Conservation (phyloP, 2,329 filamentous ascomycete species). For the Bipolaris victoriae region DNA sequence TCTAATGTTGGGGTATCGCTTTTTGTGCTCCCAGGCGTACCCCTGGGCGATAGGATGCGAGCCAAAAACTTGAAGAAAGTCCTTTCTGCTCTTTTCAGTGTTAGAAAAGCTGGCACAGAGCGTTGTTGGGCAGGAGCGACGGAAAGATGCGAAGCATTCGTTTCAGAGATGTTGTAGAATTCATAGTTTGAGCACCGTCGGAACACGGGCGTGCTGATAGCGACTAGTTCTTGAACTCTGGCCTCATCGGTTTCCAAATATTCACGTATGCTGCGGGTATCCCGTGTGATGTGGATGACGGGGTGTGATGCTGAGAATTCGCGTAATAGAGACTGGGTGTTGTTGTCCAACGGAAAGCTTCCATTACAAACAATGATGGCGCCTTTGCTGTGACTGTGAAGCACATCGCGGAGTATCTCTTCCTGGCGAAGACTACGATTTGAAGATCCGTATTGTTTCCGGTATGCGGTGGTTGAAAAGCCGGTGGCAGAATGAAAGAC, state of each 20-base stretch:
- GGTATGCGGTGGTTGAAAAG: conserved; percentile 66
- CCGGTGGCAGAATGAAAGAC: conserved; percentile 69
- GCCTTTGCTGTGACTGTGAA: conserved; percentile 63
- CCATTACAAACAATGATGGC: conserved; percentile 74
- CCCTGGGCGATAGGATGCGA: conserved; percentile 61
- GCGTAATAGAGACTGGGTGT: conserved; percentile 64
- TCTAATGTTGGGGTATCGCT: conserved; percentile 59
- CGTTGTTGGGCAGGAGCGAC: conserved; percentile 40
- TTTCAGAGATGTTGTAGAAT: conserved; percentile 76
- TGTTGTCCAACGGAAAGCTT: conserved; percentile 67
- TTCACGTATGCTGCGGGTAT: conserved; percentile 66
- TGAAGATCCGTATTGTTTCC: conserved; percentile 65
- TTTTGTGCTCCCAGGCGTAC: conserved; percentile 39
- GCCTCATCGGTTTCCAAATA: conserved; percentile 62
- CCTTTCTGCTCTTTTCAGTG: conserved; percentile 69
- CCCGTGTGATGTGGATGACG: conserved; percentile 73
- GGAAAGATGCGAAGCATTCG: conserved; percentile 29
- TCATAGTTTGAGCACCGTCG: conserved; percentile 73
- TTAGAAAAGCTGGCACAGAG: conserved; percentile 64
- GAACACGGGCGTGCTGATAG: conserved; percentile 64
- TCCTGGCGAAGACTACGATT: conserved; percentile 69
- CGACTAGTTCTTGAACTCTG: conserved; percentile 64
- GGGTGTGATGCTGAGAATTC: conserved; percentile 70
- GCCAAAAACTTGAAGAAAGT: conserved; percentile 73
- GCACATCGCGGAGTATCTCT: conserved; percentile 65